Percentiles rank a stretch among this genome's conserved stretches.
These are phyloP conservation scores for Cryptococcus sp. DNA, from an alignment of 1,284 basidiomycete species.

Conservation along the genomic window DNA sequence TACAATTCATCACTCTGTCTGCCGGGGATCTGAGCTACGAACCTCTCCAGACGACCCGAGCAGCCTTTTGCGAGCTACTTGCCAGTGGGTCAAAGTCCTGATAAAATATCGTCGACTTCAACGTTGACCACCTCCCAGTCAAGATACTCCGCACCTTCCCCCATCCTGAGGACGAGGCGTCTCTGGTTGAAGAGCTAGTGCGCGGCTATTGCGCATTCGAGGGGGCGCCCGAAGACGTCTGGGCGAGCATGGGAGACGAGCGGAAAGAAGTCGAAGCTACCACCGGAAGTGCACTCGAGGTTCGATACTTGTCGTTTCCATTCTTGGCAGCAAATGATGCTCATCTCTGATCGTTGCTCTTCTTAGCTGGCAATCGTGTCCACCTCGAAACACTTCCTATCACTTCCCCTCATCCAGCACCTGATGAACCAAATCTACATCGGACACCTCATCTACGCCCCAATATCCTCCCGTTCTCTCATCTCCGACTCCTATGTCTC, in stretches of 20 bases:
- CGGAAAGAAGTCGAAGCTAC: constrained; percentile 61
- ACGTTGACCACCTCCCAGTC: constrained; percentile 48
- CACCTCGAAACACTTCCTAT: constrained; percentile 72
- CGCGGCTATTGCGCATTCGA: constrained; percentile 77
- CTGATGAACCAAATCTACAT: constrained; percentile 79
- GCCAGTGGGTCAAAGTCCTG: constrained; percentile 57
- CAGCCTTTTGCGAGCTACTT: constrained; percentile 76
- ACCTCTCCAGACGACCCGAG: constrained; percentile 68
- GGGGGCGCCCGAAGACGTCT: constrained; percentile 69
- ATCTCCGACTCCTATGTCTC: constrained; percentile 84
- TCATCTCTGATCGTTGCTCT: neutral
- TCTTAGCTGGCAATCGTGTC: constrained; percentile 80
- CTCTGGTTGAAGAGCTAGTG: constrained; percentile 73
- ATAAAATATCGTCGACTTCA: neutral
- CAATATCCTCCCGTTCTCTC: constrained; percentile 66
- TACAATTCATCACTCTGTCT: constrained; percentile 55
- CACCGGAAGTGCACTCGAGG: constrained; percentile 74
- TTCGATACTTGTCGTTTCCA: constrained; percentile 34
- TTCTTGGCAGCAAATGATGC: neutral
- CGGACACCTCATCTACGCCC: constrained; percentile 58
- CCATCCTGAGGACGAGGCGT: constrained; percentile 60
- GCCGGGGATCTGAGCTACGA: constrained; percentile 72
- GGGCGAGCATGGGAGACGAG: constrained; percentile 66
- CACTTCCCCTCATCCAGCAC: constrained; percentile 75
- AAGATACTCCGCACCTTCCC: constrained; percentile 77